Evolutionary conservation across 2,329 filamentous ascomycete genomes (phyloP).

Genomic region (Exophiala viscosa): DNA sequence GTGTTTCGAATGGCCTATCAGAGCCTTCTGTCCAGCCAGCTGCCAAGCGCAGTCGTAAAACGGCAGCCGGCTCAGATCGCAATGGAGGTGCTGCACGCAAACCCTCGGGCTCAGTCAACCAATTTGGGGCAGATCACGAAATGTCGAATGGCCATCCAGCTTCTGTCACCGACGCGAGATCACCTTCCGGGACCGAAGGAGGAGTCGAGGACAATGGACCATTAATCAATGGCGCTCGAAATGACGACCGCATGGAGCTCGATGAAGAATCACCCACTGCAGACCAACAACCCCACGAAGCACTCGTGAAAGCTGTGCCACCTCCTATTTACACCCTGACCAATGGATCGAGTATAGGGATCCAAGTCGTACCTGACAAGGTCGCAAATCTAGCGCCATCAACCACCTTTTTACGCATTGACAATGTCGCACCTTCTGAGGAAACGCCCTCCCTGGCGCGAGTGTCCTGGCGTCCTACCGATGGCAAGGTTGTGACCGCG

Average conservation of each 20-base stretch:
- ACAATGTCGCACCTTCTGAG: conserved; percentile 30
- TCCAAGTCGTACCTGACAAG: conserved; percentile 48
- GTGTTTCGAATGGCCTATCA: conserved; percentile 36
- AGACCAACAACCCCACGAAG: conserved; percentile 30
- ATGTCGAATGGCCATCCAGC: conserved; percentile 25
- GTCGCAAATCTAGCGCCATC: conserved; percentile 44
- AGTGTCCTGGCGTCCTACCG: conserved; percentile 43
- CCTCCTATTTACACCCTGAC: conserved; percentile 39
- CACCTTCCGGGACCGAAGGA: conserved; percentile 28
- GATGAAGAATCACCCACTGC: conserved; percentile 36
- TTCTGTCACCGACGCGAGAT: conserved; percentile 21
- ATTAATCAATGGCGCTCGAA: conserved; percentile 23
- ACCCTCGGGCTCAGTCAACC: conserved; percentile 28
- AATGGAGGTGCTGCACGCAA: conserved; percentile 34
- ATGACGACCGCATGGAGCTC: conserved; percentile 36
- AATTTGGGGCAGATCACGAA: conserved; percentile 31
- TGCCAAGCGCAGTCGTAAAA: conserved; percentile 33
- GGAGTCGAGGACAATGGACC: conserved; percentile 40
- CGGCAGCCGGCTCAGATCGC: conserved; percentile 28
- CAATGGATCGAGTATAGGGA: conserved; percentile 44
- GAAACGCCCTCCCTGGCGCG: conserved; percentile 39
- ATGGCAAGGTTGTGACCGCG: conserved; percentile 41
- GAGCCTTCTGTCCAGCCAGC: conserved; percentile 31
- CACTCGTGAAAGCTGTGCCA: conserved; percentile 26
- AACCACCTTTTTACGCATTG: conserved; percentile 37